Percentiles rank a stretch among this genome's conserved stretches.
Conservation (phyloP, 2,329 filamentous ascomycete species). For the Polychaeton citri region DNA sequence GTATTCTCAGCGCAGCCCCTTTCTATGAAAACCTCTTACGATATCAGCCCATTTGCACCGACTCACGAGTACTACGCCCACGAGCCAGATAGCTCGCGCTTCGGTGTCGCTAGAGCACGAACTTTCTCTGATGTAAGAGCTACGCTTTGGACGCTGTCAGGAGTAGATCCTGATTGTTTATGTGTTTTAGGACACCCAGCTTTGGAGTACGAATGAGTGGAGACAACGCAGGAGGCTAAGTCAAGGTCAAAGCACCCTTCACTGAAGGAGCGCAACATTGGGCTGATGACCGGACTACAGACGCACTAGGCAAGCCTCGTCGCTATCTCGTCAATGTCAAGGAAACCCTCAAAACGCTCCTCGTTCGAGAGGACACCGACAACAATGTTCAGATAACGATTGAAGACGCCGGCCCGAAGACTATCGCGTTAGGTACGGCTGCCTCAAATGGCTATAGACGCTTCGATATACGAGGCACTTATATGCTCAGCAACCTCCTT, state of each 20-base stretch:
- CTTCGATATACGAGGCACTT: conserved; percentile 87
- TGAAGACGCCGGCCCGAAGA: conserved; percentile 88
- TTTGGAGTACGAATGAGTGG: not conserved
- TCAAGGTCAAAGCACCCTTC: not conserved
- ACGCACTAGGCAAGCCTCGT: conserved; percentile 59
- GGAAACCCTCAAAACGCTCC: conserved; percentile 62
- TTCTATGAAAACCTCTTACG: conserved; percentile 3
- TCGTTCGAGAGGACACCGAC: conserved; percentile 83
- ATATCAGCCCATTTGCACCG: conserved; percentile 4
- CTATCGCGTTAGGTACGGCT: conserved; percentile 70
- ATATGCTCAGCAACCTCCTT: conserved; percentile 91
- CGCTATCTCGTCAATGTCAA: conserved; percentile 83
- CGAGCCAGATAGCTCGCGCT: conserved; percentile 41
- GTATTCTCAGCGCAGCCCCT: conserved; percentile 10
- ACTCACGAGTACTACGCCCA: conserved; percentile 35
- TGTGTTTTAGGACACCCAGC: conserved; percentile 2
- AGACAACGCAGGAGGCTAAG: not conserved
- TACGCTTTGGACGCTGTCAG: conserved; percentile 41
- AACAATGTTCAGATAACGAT: conserved; percentile 95
- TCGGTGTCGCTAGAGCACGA: conserved; percentile 45
- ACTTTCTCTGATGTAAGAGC: conserved; percentile 30
- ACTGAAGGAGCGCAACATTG: conserved; percentile 1
- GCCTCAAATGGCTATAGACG: conserved; percentile 75
- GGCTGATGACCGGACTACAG: conserved; percentile 36
- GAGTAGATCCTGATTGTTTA: conserved; percentile 28